Base-by-base conservation (phyloP, 345 rosid species). In the Nephelium lappaceum region DNA sequence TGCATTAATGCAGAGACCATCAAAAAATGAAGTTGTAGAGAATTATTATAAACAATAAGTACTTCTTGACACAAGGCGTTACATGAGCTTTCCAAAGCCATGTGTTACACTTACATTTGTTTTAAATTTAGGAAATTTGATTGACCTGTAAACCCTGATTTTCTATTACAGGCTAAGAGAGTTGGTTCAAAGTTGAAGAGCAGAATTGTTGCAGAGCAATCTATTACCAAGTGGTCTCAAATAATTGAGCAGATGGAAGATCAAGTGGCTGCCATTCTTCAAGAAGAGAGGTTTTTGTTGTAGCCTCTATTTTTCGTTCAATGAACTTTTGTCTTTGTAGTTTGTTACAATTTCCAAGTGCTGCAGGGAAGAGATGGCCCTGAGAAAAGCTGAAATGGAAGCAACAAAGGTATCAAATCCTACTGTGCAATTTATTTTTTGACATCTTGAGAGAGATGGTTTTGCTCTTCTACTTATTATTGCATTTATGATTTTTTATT, bases 361-460 rank as follows among this genome's bases (percentile, higher is more conserved):
- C 65, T 84, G 81, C 92, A 96, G 98, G 90, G 95, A 92, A 78
- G 99, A 96, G 87, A 84, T 85, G 84, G 93, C 90, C 76, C 78
- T 94, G 74, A 88, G 98, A 84, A 94, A 93, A 88, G 99, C 97
- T 86, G 99, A 96, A 87, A 91, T 94, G 98, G 93, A 91, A 81
- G 95, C 84, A 67, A 93, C 91, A 62, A 96, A 96, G 99, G 99
- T 93, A 87, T 10, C 72, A 18, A 19, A 51, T 72, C 76, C 68
- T 24, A 36, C 45, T 19, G 24, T 57, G 63, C 77, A 77, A 43
- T 38, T 69, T 74, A 18, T 55, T 4, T 42, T 14, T 67, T 39
- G 69, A 66, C 62, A 38, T 51, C 42, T 21, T 24, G 3, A 31
- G 47, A 60, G 41, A 58, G 70, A 58, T n/a, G 67, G 18, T 8